Evolutionary conservation across 257 asterid genomes (phyloP).

Genomic region (Solanum arcanum): DNA sequence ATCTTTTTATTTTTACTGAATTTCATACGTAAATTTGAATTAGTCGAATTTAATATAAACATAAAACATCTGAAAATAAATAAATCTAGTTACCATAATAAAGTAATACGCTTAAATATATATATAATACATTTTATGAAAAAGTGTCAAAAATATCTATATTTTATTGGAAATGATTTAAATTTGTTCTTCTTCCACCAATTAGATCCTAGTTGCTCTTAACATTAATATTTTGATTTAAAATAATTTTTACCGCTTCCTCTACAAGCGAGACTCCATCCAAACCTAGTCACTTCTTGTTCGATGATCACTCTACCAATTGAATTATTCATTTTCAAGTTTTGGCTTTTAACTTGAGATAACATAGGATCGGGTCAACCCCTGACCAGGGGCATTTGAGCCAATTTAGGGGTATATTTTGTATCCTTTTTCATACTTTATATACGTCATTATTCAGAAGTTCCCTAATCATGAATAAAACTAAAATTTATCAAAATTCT

Average conservation of each 20-base stretch:
- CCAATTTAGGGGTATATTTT: neutral
- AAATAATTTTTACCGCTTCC: neutral
- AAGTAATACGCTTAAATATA: neutral
- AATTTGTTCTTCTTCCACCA: neutral
- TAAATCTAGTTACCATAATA: neutral
- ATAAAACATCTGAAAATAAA: neutral
- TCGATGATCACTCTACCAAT: neutral
- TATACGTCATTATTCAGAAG: accelerated
- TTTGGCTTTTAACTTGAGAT: no score
- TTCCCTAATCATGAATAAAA: accelerated
- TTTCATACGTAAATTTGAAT: neutral
- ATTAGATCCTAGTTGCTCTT: neutral
- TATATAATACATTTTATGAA: neutral
- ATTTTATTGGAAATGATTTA: neutral
- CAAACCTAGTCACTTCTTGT: neutral
- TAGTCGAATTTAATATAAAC: neutral
- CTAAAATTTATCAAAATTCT: neutral
- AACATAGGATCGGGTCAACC: neutral
- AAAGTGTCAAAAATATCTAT: neutral
- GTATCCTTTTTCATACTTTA: neutral
- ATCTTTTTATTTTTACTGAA: neutral
- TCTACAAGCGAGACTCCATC: neutral
- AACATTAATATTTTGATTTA: neutral
- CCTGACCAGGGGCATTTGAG: neutral
- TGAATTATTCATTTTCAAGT: neutral